Percentiles rank a stretch among this genome's conserved stretches.
Conservation (phyloP, 345 rosid species). For the Ceriops decandra region DNA sequence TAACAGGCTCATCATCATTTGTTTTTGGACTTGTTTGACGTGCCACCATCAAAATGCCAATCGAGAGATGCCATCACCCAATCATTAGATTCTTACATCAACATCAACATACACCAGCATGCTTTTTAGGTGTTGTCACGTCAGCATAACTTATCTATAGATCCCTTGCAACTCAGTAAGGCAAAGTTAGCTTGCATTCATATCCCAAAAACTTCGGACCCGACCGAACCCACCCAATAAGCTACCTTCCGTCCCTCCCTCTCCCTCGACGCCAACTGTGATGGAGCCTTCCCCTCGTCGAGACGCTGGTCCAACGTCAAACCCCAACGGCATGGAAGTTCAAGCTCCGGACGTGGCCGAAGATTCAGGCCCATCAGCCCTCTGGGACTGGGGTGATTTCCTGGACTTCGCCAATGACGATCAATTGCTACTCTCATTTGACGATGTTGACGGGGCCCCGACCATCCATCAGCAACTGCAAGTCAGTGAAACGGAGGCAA, state of each 20-base stretch:
- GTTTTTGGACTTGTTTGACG: no score
- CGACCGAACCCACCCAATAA: background rate
- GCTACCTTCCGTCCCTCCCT: background rate
- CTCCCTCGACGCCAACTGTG: background rate
- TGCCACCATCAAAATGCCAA: no score
- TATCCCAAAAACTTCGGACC: background rate
- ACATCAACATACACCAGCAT: no score
- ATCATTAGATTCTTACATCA: no score
- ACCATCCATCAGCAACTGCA: background rate
- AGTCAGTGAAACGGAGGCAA: background rate
- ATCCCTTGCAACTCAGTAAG: no score
- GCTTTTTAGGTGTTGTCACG: no score
- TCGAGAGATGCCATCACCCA: no score
- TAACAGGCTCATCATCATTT: no score
- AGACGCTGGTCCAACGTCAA: background rate
- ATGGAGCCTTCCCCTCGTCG: constrained; percentile 15
- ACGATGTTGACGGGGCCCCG: background rate
- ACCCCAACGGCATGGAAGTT: constrained; percentile 17
- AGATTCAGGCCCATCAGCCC: constrained; percentile 43
- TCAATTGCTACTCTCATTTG: constrained; percentile 46
- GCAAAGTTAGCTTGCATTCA: no score
- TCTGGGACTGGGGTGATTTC: constrained; percentile 86
- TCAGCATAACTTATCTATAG: no score
- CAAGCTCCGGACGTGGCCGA: constrained; percentile 32
- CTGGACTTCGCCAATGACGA: constrained; percentile 73